phyloP scores from a whole-genome alignment of 1,139 yeast species.

The Maudiozyma humilis region DNA sequence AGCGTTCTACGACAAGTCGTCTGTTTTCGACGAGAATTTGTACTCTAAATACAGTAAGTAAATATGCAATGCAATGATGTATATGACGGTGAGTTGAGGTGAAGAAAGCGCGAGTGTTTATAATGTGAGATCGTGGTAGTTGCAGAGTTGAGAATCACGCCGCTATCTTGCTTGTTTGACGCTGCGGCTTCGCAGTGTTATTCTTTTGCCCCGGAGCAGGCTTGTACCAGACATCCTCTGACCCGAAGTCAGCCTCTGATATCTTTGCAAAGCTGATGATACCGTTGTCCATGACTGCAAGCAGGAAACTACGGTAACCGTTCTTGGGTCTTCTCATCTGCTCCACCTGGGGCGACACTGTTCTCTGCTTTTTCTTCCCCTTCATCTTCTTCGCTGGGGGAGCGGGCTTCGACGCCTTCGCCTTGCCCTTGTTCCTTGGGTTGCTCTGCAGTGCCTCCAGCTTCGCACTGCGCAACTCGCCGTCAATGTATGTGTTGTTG shows the following conservation, averaged over 20 bases:
- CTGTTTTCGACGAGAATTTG: slow-evolving; percentile 39
- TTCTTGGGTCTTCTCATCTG: slow-evolving; percentile 33
- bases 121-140: background rate
- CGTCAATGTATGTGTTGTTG: slow-evolving; percentile 19
- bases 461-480: slow-evolving; percentile 23
- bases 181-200: background rate
- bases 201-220: slow-evolving; percentile 3
- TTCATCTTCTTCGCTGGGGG: slow-evolving; percentile 22
- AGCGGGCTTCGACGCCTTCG: slow-evolving; percentile 9
- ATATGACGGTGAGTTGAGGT: too few relatives aligned
- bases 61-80: too few relatives aligned
- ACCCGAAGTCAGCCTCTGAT: slow-evolving; percentile 51
- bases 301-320: slow-evolving; percentile 47
- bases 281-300: slow-evolving; percentile 69
- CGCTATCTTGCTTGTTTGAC: too few relatives aligned
- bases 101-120: too few relatives aligned
- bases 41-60: slow-evolving; percentile 34
- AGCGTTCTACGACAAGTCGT: slow-evolving; percentile 38
- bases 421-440: background rate
- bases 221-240: slow-evolving; percentile 32
- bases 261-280: slow-evolving; percentile 57
- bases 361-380: slow-evolving; percentile 31
- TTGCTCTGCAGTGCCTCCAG: slow-evolving; percentile 16
- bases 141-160: background rate
- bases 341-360: slow-evolving; percentile 17